phyloP scores from a whole-genome alignment of 257 asterid genomes.

The Primulina huaijiensis region DNA sequence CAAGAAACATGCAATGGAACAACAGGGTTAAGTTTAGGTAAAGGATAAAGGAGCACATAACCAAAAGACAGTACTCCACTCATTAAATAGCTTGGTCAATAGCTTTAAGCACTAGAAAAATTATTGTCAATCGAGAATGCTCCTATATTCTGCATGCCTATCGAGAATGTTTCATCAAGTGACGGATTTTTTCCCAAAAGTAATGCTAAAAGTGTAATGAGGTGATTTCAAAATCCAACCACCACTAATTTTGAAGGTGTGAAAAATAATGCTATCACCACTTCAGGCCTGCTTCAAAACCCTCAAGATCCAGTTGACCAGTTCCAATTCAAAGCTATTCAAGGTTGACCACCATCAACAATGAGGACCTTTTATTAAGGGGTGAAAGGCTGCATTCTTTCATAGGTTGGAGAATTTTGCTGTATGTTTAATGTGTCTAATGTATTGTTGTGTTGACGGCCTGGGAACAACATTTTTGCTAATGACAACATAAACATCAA shows the following conservation, averaged over 20 bases:
- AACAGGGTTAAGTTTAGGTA: not conserved
- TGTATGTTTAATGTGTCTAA: not conserved
- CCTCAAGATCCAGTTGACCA: not conserved
- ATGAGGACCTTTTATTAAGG: not conserved
- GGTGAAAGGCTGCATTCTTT: not conserved
- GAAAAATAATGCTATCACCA: too few relatives aligned
- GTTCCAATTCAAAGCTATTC: not conserved
- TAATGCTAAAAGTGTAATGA: too few relatives aligned
- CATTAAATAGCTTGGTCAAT: not conserved
- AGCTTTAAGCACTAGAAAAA: not conserved
- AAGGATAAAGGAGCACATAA: not conserved
- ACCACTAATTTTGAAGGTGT: not conserved
- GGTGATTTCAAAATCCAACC: not conserved
- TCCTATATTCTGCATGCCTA: not conserved
- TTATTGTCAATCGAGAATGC: not conserved
- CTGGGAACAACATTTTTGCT: not conserved
- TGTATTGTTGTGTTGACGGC: not conserved
- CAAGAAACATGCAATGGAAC: not conserved
- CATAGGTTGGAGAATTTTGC: not conserved
- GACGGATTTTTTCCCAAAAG: not conserved
- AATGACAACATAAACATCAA: not conserved
- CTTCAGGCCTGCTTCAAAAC: not conserved
- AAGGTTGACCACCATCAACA: not conserved
- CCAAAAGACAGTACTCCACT: not conserved
- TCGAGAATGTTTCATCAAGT: not conserved